Evolutionary conservation across 2,329 filamentous ascomycete genomes (phyloP).

Genomic region (Fusarium goolgardi): DNA sequence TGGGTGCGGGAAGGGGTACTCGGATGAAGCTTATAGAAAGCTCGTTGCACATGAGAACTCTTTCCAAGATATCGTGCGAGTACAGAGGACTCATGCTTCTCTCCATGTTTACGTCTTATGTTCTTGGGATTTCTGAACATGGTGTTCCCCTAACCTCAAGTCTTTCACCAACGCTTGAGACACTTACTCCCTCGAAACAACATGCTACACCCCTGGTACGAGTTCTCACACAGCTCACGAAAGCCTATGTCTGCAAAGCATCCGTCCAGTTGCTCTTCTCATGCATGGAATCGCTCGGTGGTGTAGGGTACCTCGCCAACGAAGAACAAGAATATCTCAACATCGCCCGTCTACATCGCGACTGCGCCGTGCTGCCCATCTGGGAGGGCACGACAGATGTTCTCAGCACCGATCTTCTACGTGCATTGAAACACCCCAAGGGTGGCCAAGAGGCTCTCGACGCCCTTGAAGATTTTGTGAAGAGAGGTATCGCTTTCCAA

Average conservation of each 20-base stretch:
- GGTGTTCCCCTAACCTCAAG: constrained; percentile 29
- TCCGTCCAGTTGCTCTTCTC: constrained; percentile 63
- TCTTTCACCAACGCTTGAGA: constrained; percentile 40
- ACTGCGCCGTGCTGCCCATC: constrained; percentile 72
- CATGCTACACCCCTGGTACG: constrained; percentile 61
- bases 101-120: constrained; percentile 62
- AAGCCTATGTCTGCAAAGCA: constrained; percentile 66
- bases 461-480: constrained; percentile 58
- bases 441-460: constrained; percentile 53
- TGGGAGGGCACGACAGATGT: constrained; percentile 82
- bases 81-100: constrained; percentile 69
- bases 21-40: constrained; percentile 63
- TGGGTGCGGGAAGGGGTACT: constrained; percentile 58
- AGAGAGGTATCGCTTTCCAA: constrained; percentile 39
- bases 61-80: constrained; percentile 66
- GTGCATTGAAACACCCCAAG: constrained; percentile 60
- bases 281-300: constrained; percentile 73
- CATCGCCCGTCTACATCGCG: constrained; percentile 72
- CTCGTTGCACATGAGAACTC: constrained; percentile 67
- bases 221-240: constrained; percentile 69
- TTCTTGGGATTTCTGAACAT: constrained; percentile 67
- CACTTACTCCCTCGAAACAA: constrained; percentile 51
- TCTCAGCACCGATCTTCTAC: constrained; percentile 64
- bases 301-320: constrained; percentile 74
- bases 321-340: constrained; percentile 73